Conservation (phyloP, 1,284 basidiomycete species). For the Serendipita sp. region DNA sequence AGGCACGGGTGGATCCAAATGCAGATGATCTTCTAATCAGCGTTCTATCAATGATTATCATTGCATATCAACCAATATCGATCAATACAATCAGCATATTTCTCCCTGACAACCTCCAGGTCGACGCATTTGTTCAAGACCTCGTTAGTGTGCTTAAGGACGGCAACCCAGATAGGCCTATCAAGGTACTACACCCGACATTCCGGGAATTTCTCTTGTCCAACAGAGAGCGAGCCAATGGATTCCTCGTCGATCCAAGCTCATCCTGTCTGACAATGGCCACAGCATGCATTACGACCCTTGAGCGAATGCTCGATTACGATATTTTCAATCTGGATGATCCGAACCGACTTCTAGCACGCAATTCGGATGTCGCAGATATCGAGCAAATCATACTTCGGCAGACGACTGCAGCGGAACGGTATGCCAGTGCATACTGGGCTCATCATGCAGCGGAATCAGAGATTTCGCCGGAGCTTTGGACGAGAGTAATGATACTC, state of each 20-base stretch:
- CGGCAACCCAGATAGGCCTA: conserved; percentile 8
- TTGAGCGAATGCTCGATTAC: conserved; percentile 16
- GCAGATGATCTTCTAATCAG: background rate
- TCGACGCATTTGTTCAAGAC: background rate
- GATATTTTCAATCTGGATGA: conserved; percentile 20
- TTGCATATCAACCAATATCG: background rate
- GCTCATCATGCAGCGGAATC: conserved; percentile 15
- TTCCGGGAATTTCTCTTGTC: conserved; percentile 12
- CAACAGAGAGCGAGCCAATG: background rate
- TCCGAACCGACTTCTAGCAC: conserved; percentile 17
- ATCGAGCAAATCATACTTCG: conserved; percentile 12
- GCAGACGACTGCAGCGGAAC: conserved; percentile 15
- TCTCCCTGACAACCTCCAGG: background rate
- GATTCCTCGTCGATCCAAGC: background rate
- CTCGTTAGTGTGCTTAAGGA: conserved; percentile 2
- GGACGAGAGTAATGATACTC: background rate
- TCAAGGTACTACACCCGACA: conserved; percentile 11
- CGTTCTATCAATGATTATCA: background rate
- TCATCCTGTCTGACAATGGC: background rate
- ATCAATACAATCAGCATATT: background rate
- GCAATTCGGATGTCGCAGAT: conserved; percentile 15
- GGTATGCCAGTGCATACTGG: conserved; percentile 20
- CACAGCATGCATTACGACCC: conserved; percentile 9
- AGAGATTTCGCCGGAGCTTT: background rate
- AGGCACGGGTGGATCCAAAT: background rate